Evolutionary conservation across 768 basidiomycete species (phyloP), one percentile per base, ranked within the genome.

Genomic region (Pleurotus pulmonarius): DNA sequence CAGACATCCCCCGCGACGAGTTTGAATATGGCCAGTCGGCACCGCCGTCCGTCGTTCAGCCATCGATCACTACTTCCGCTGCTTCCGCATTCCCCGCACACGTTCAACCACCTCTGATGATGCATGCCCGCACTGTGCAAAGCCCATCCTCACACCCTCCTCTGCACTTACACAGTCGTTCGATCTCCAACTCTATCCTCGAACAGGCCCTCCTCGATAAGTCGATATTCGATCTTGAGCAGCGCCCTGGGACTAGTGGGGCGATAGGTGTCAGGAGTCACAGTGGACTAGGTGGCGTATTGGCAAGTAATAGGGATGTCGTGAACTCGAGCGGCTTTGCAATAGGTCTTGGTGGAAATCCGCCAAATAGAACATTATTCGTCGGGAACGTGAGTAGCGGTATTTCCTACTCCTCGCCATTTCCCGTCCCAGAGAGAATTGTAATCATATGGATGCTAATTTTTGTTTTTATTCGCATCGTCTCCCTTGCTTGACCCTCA

Each of bases 381-480:
- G 89, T 96, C 34, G 92, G 92, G 55, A 96, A 96, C 70, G 92
- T 94, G 67, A 68, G 88, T 81, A 46, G 51, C 56, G n/a, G 22
- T 56, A 20, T 51, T 37, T 56, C 29, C 24, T 16, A 20, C 20
- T 41, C 18, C 29, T 34, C 29, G 8, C 11, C 29, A 8, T 29
- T 11, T 29, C 29, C 2, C 11, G 29, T 34, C 29, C n/a, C 26
- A 49, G 25, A 9, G 29, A 26, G 11, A 34, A 37, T 29, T 34
- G 48, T 29, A 49, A 18, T n/a, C 38, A 9, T 12, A 49, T 37
- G 48, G 29, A 49, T 49, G 48, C 48, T 49, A 7, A 49, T 49
- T 34, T n/a, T 37, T 37, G 6, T 34, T 24, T 34, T 37, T 24
- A 15, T 15, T 34, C 38, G 29, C 29, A 34, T 34, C 29, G 3